These are phyloP conservation scores for Phyllosticta paracitricarpa DNA, from an alignment of 2,329 filamentous ascomycete species.

Conservation along the genomic window DNA sequence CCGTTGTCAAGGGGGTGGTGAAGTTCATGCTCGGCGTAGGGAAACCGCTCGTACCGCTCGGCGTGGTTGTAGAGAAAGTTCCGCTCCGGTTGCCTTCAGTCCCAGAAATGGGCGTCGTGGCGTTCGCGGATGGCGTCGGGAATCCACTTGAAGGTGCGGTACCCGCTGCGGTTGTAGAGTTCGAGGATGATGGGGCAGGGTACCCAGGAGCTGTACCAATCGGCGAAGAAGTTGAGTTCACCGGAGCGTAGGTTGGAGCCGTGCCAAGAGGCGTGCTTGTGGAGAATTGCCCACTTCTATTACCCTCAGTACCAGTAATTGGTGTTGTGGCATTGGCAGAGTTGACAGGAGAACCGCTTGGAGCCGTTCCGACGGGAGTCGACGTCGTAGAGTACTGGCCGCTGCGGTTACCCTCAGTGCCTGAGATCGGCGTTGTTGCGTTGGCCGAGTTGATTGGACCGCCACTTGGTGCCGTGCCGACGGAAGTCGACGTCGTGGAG, in stretches of 20 bases:
- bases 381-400: neutral
- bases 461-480: neutral
- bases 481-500: neutral
- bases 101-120: neutral
- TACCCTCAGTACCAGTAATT: neutral
- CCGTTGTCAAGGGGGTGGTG: slow-evolving; percentile 3
- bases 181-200: no score
- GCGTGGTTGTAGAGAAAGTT: neutral
- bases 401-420: neutral
- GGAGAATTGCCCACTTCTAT: neutral
- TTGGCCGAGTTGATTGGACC: neutral
- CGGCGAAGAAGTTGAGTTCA: neutral
- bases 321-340: neutral
- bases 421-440: neutral
- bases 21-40: slow-evolving; percentile 14
- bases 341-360: neutral
- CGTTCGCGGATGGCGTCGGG: neutral
- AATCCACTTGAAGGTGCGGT: no score
- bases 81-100: neutral
- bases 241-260: neutral
- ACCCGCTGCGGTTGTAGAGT: no score
- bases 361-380: neutral
- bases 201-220: neutral
- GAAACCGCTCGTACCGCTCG: neutral
- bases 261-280: neutral